Conservation (phyloP, 305 asterid genomes). For the Lippia alba region DNA sequence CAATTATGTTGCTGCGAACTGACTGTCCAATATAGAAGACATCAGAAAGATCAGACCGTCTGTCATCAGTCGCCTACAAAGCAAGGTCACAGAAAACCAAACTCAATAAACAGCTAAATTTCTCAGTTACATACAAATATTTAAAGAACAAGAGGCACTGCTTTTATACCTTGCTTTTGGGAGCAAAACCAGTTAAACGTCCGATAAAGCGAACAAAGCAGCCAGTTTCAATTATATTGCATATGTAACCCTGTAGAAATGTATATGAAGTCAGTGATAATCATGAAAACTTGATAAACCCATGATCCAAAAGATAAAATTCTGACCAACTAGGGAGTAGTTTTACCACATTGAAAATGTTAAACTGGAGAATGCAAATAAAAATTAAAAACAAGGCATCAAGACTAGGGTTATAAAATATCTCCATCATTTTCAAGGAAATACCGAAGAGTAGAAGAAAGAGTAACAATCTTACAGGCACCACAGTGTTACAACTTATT, state of each 20-base stretch:
- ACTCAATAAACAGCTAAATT: constrained; percentile 22
- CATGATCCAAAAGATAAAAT: constrained; percentile 19
- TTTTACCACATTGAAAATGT: constrained; percentile 9
- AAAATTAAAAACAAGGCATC: neutral
- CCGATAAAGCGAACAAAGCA: constrained; percentile 96
- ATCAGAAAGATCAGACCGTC: constrained; percentile 68
- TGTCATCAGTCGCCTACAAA: constrained; percentile 84
- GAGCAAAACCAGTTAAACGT: constrained; percentile 94
- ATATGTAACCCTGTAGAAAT: constrained; percentile 82
- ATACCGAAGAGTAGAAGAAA: constrained; percentile 18
- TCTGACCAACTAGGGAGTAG: neutral
- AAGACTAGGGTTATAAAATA: neutral
- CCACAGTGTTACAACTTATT: constrained; percentile 66
- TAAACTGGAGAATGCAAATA: constrained; percentile 11
- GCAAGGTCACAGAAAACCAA: constrained; percentile 30
- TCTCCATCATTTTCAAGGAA: constrained; percentile 14
- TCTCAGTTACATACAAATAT: constrained; percentile 12
- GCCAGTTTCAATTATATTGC: constrained; percentile 89
- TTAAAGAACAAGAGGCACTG: constrained; percentile 12
- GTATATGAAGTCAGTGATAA: constrained; percentile 26
- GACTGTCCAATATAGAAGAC: constrained; percentile 87
- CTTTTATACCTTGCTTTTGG: constrained; percentile 76
- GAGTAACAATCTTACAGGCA: constrained; percentile 68
- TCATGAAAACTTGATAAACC: constrained; percentile 14
- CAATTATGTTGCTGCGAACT: constrained; percentile 80